Base-by-base conservation (phyloP, 768 basidiomycete genomes). In the Trametes cubensis region DNA sequence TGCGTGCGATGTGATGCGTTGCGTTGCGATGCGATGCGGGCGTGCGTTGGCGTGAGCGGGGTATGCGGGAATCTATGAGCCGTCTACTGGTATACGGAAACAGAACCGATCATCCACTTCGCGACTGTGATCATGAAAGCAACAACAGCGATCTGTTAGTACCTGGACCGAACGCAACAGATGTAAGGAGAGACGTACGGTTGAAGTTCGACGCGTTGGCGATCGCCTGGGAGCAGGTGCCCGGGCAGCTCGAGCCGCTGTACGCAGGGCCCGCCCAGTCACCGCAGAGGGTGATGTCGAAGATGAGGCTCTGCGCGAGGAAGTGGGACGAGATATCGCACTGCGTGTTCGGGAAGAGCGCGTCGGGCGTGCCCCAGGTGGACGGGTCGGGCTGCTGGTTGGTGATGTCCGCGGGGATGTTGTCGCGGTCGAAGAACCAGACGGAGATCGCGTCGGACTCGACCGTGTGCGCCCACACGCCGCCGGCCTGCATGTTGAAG, bases 171-270 rank as follows among this genome's bases (percentile, higher is more conserved):
- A 18, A 21, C 39, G 4, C 21, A 28, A 15, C 21, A n/a, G 28
- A 52, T 55, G 47, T 23, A 59, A 47, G 10, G 58, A 25, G 17
- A 20, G 26, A 63, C 62, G 25, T 66, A 82, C 81, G 61, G 17
- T 60, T 66, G 70, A 84, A 89, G 74, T 86, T 89, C 21, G 68
- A 75, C 18, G 85, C 81, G 69, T 89, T 77, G 18, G 80, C 76
- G 45, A 88, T 83, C 6, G 66, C 64, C 2, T 67, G 68, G 11
- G 66, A 65, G 69, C 78, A 78, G 11, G 75, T 74, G 10, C 71
- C 72, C 8, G 73, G 72, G 67, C 75, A 77, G 13, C 72, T 70
- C 21, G 63, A 64, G 45, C 41, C 23, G n/a, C 50, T 44, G 72
- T 73, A 77, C n/a, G 70, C 68, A 21, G 68, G 55, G 51, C 76